Conservation (phyloP, 2,329 filamentous ascomycete genomes). For the Amphichorda felina region DNA sequence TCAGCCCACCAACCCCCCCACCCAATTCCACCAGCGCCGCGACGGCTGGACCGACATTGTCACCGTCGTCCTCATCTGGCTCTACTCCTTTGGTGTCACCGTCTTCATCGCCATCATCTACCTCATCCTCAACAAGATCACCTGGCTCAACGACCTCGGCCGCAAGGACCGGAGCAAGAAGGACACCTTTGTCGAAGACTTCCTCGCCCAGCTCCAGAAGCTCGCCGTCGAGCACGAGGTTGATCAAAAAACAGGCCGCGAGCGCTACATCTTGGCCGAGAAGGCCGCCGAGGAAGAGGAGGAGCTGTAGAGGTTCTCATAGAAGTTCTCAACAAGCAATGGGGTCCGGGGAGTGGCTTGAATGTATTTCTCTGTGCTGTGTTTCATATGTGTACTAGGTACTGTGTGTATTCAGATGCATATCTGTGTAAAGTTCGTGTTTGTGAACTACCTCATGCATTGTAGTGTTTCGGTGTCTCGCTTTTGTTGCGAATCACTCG, state of each 20-base stretch:
- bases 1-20: constrained; percentile 17
- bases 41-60: constrained; percentile 37
- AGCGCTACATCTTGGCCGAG: constrained; percentile 21
- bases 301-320: constrained; percentile 1
- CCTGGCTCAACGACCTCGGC: constrained; percentile 48
- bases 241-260: constrained; percentile 29
- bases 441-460: too few species aligned
- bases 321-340: too few species aligned
- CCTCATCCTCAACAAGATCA: constrained; percentile 46
- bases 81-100: constrained; percentile 53
- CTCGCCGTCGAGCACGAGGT: constrained; percentile 46
- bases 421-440: too few species aligned
- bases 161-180: constrained; percentile 48
- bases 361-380: too few species aligned
- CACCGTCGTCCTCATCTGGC: constrained; percentile 53
- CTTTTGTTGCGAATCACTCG: too few species aligned
- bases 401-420: too few species aligned
- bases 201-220: constrained; percentile 53
- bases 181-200: constrained; percentile 55
- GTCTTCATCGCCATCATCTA: constrained; percentile 56
- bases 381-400: too few species aligned
- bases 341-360: too few species aligned
- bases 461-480: too few species aligned
- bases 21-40: constrained; percentile 19
- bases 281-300: constrained; percentile 7